A percentile compares a stretch with the other conserved stretches of the same genome.
These are phyloP conservation scores for Talaromyces sp. DNA, from an alignment of 2,329 filamentous ascomycete genomes.

Conservation along the genomic window DNA sequence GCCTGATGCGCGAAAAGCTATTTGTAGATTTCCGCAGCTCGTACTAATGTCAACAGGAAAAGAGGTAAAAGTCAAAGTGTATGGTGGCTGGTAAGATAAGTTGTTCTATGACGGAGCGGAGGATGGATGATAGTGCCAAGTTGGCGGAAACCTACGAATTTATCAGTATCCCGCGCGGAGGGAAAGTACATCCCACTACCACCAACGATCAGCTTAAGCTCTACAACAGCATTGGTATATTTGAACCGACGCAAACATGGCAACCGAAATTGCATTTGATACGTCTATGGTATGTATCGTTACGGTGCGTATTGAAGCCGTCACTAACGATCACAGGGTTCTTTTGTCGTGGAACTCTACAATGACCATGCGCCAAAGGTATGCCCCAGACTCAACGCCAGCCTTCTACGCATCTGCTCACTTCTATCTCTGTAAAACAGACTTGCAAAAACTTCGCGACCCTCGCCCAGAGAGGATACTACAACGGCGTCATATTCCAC, in stretches of 20 bases:
- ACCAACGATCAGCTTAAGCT: neutral
- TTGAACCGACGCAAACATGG: slow-evolving; percentile 52
- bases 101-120: neutral
- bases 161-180: slow-evolving; percentile 1
- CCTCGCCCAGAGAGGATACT: slow-evolving; percentile 80
- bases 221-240: neutral
- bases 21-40: neutral
- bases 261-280: slow-evolving; percentile 75
- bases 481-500: slow-evolving; percentile 82
- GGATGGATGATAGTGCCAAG: neutral
- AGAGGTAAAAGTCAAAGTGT: neutral
- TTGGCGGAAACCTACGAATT: slow-evolving; percentile 3
- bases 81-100: neutral
- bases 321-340: slow-evolving; percentile 59
- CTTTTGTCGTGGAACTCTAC: slow-evolving; percentile 87
- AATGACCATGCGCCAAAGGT: slow-evolving; percentile 76
- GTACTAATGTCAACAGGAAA: neutral
- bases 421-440: slow-evolving; percentile 33
- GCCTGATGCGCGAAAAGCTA: slow-evolving; percentile 5
- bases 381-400: slow-evolving; percentile 11
- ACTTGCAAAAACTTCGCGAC: slow-evolving; percentile 86
- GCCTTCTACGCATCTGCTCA: slow-evolving; percentile 21
- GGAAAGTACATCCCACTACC: neutral
- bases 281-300: slow-evolving; percentile 71
- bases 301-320: neutral